Base-by-base conservation (phyloP, 306 rosid genomes). In the Trichosanthes truncata region DNA sequence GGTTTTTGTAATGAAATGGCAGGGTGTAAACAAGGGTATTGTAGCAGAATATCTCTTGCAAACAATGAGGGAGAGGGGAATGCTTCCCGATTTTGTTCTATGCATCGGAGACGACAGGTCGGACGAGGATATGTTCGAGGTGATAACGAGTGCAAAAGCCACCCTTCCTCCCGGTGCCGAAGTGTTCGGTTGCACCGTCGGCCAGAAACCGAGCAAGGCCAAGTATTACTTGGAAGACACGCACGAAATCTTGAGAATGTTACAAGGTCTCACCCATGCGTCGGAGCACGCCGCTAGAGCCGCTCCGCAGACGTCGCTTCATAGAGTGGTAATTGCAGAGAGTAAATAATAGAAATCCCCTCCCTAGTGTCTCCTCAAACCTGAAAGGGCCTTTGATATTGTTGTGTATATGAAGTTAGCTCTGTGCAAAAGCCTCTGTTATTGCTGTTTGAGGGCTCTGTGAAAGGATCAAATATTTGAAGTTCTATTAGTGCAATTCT, bases 61-160 rank as follows among this genome's bases (percentile, higher is more conserved):
- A 52, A 78, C 91, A 3, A 89, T 89, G 93, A 81, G 56, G 74
- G 86, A 88, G 83, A 90, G 72, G 77, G 91, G 84, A 20, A 89
- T 81, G 79, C 86, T 68, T 52, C 96, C 96, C 18, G 97, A 93
- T 79, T 91, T 93, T 51, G 92, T 93, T 77, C 83, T 93, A 41
- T 93, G 98, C 52, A 91, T 93, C 53, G 98, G 98, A 55, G 98
- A 93, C 69, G 97, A 93, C 85, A 84, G 96, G 76, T 93, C 98
- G 0, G 97, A 91, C 1, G 98, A 93, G 84, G 98, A 93, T 77
- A 91, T 93, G 98, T 93, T 93, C 7, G 96, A 90, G 82, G 86
- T 82, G 57, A 89, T 89, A 80, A 48, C 8, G 55, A 80, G 82
- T 65, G 81, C 90, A n/a, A 75, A 77, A 66, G 86, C 77, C 26